Base-by-base conservation (phyloP, 441 rosid genomes). In the Jatropha multifida region DNA sequence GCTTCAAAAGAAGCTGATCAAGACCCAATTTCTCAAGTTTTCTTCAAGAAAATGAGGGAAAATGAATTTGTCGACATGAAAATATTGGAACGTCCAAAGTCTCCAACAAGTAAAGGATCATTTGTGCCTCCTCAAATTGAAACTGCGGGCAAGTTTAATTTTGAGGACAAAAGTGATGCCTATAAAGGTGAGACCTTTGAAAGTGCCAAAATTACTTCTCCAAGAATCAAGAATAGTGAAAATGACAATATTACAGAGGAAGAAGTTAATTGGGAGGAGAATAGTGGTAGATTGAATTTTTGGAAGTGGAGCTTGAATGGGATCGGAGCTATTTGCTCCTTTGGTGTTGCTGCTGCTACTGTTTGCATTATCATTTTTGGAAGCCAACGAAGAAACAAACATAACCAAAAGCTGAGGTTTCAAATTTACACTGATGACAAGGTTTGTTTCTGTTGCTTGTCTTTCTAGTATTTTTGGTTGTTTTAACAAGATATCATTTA, bases 51-150 rank as follows among this genome's bases (percentile, higher is more conserved):
- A 82, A 80, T 80, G 87, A 90, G 82, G 88, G 91, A 86, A 82
- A 84, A 82, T 80, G 88, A 93, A 95, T 95, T 90, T 74, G 98
- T 81, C 96, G 99, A 95, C 98, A 90, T 88, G 93, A 93, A 87
- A 90, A 37, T 92, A 14, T 52, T 17, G 90, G 94, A 88, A 83
- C 83, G 91, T 23, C 90, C 90, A 14, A 92, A 77, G 88, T 83
- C 89, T 68, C 81, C 82, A 48, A 79, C 81, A 17, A 74, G 17
- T 2, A 73, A 23, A 60, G 70, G 69, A 0, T 52, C 56, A 52
- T 77, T 70, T 49, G 51, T 26, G 13, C 65, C 72, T 38, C 88
- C 90, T 52, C 88, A 84, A 60, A 69, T 87, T 74, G 94, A 87
- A 68, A 79, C 74, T 70, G 78, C 74, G 12, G 87, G 76, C 37